Conservation (phyloP, 352 stramenopile species). For the Hyaloperonospora brassicae region DNA sequence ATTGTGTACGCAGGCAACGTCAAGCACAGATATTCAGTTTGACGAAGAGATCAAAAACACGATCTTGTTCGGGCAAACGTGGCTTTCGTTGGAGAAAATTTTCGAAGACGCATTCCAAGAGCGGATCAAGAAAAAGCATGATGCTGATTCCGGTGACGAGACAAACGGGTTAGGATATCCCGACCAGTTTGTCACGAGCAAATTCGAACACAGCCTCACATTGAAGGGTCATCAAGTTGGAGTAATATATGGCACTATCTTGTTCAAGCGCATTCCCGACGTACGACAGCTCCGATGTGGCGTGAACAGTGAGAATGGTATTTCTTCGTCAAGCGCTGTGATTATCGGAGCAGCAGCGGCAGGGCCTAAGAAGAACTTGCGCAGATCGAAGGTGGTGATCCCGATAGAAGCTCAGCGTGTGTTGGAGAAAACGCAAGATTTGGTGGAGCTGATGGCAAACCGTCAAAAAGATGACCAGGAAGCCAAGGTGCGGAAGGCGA, state of each 20-base stretch:
- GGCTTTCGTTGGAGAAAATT: conserved; percentile 83
- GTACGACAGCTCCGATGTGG: conserved; percentile 79
- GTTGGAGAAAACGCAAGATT: conserved; percentile 84
- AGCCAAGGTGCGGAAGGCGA: conserved; percentile 83
- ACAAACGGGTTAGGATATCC: conserved; percentile 53
- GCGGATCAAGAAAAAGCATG: conserved; percentile 70
- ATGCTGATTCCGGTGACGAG: conserved; percentile 31
- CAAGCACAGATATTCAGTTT: conserved; percentile 48
- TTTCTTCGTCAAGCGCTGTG: conserved; percentile 82
- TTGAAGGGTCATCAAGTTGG: conserved; percentile 83
- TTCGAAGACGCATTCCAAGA: conserved; percentile 86
- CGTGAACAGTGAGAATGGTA: conserved; percentile 83
- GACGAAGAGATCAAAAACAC: conserved; percentile 83
- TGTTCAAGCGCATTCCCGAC: conserved; percentile 87
- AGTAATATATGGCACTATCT: conserved; percentile 80
- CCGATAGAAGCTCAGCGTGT: conserved; percentile 81
- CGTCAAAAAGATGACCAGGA: conserved; percentile 87
- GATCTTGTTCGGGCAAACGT: conserved; percentile 81
- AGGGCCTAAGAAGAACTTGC: conserved; percentile 49
- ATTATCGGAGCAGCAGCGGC: conserved; percentile 60
- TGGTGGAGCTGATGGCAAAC: conserved; percentile 82
- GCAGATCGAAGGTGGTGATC: conserved; percentile 76
- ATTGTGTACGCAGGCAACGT: conserved; percentile 13
- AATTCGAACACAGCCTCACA: conserved; percentile 82
- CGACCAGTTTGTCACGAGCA: conserved; percentile 74